Percentiles rank a stretch among this genome's conserved stretches.
phyloP scores from a whole-genome alignment of 73 alveolate species.

The Durusdinium trenchii region DNA sequence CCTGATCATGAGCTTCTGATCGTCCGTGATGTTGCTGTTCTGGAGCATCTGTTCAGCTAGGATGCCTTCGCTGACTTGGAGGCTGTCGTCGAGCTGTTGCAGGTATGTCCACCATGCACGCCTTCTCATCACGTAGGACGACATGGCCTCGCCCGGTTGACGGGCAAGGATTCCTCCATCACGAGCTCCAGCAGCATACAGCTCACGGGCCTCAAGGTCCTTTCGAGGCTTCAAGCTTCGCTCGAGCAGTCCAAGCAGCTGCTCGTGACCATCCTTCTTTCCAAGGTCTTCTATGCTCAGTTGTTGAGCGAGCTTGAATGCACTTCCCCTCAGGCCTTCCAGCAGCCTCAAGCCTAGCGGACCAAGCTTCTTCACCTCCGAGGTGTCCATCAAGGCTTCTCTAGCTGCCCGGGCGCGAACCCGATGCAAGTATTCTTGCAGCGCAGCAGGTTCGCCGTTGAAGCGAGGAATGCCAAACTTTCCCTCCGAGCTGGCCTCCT shows the following conservation, averaged over 20 bases:
- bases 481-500: not conserved
- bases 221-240: not conserved
- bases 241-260: not conserved
- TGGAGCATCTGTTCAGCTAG: not conserved
- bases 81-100: too few species aligned
- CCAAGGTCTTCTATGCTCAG: not conserved
- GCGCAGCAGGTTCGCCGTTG: conserved; percentile 8
- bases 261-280: not conserved
- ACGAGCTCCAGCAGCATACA: not conserved
- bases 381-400: not conserved
- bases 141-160: not conserved
- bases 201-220: not conserved
- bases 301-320: not conserved
- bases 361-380: not conserved
- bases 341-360: conserved; percentile 14
- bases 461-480: conserved; percentile 30
- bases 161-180: not conserved
- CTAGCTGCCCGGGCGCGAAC: not conserved
- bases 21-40: not conserved
- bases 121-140: too few species aligned
- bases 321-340: not conserved
- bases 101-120: too few species aligned
- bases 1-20: conserved; percentile 1
- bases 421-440: not conserved
- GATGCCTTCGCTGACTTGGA: too few species aligned